Evolutionary conservation across 768 basidiomycete species (phyloP), one percentile per base, ranked within the genome.

Genomic region (Tricholoma furcatifolium): DNA sequence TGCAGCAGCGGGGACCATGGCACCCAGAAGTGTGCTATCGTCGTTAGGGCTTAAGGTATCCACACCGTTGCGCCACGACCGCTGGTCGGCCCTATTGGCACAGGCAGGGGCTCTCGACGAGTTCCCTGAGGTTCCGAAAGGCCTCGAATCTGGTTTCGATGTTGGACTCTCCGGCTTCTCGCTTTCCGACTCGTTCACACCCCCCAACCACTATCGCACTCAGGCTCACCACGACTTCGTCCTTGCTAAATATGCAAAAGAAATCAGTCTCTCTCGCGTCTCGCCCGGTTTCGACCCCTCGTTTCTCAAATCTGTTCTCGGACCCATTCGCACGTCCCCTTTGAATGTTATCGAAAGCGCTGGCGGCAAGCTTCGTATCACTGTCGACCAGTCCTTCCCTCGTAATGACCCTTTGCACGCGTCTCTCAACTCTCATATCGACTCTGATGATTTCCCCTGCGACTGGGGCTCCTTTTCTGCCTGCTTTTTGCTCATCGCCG

Each of bases 341-440:
- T 49, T 70, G 8, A 61, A 62, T 20, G 60, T 66, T 0, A 57
- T 68, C 14, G 60, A 47, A n/a, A n/a, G n/a, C n/a, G n/a, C n/a
- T n/a, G n/a, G n/a, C n/a, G n/a, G n/a, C n/a, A n/a, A n/a, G n/a
- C 50, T 52, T n/a, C 53, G 65, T 1, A 56, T 68, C n/a, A 56
- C 65, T 21, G 62, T 67, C 31, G 63, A 70, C 34, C 56, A 65
- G 23, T 68, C 67, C n/a, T 53, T 43, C 47, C 47, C 60, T 31
- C 34, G 46, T n/a, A n/a, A n/a, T n/a, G n/a, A n/a, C n/a, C n/a
- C n/a, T n/a, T n/a, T n/a, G n/a, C n/a, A n/a, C n/a, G n/a, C n/a
- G n/a, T n/a, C n/a, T n/a, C n/a, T n/a, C n/a, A n/a, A n/a, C n/a
- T n/a, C n/a, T n/a, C n/a, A n/a, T n/a, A n/a, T n/a, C n/a, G n/a